These are phyloP conservation scores for Ophiostoma himal-ulmi DNA, from an alignment of 2,329 filamentous ascomycete genomes.

Conservation along the genomic window DNA sequence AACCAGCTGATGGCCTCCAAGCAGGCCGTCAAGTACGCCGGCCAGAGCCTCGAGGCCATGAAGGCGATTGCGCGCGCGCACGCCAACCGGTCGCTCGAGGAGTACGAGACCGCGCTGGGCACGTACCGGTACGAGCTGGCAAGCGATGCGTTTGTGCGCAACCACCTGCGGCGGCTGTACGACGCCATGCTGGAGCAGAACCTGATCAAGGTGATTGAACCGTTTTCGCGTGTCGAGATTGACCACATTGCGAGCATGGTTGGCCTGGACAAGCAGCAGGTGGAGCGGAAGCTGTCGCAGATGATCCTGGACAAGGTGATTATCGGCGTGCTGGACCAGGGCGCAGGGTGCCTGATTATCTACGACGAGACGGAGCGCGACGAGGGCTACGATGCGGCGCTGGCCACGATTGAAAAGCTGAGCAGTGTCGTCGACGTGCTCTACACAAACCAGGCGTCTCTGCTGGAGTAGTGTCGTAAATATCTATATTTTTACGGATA, in stretches of 20 bases:
- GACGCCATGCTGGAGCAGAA: conserved; percentile 99
- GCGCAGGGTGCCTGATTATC: conserved; percentile 93
- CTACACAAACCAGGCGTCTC: conserved; percentile 94
- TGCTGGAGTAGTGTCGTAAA: conserved; percentile 87
- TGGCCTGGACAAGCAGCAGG: conserved; percentile 88
- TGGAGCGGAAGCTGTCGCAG: conserved; percentile 96
- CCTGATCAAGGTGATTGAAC: conserved; percentile 98
- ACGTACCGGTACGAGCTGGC: conserved; percentile 91
- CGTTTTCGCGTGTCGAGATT: conserved; percentile 94
- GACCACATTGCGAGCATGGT: conserved; percentile 97
- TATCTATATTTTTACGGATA: too few species aligned
- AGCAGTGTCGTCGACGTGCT: conserved; percentile 95
- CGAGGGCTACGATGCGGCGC: conserved; percentile 85
- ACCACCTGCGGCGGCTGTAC: conserved; percentile 90
- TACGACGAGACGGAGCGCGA: conserved; percentile 93
- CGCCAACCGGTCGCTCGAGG: conserved; percentile 88
- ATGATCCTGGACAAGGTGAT: conserved; percentile 99
- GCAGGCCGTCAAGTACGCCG: conserved; percentile 92
- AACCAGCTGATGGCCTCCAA: conserved; percentile 92
- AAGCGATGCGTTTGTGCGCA: conserved; percentile 91
- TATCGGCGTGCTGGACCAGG: conserved; percentile 93
- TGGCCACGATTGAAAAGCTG: conserved; percentile 93
- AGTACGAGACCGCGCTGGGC: conserved; percentile 90
- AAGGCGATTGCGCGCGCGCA: conserved; percentile 96
- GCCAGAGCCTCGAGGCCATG: conserved; percentile 96